Evolutionary conservation across 306 rosid species (phyloP).

Genomic region (Parietaria judaica): DNA sequence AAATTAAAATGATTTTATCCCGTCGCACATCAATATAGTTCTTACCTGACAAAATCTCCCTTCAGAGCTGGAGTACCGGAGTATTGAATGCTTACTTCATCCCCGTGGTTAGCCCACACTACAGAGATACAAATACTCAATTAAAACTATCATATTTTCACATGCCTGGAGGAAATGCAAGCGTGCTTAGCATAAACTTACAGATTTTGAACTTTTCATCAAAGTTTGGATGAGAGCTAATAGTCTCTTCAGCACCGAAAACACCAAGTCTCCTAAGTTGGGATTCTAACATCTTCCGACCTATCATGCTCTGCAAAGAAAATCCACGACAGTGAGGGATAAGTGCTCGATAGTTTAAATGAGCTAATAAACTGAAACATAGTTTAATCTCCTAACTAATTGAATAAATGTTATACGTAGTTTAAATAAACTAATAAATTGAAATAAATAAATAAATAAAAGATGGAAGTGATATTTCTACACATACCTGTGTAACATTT

Average conservation of each 20-base stretch:
- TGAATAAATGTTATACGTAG: too few relatives aligned
- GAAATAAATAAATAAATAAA: background rate
- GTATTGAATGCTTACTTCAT: conserved; percentile 84
- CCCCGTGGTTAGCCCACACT: conserved; percentile 99
- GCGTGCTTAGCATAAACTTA: conserved; percentile 31
- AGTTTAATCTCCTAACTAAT: too few relatives aligned
- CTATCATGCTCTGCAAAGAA: conserved; percentile 88
- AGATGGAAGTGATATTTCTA: background rate
- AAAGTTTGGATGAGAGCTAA: conserved; percentile 80
- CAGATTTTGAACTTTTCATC: conserved; percentile 75
- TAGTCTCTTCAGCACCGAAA: conserved; percentile 93
- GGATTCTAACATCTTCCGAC: conserved; percentile 70
- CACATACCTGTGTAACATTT: conserved; percentile 91
- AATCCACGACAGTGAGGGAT: background rate
- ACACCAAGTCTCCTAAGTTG: conserved; percentile 94
- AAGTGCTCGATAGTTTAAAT: background rate
- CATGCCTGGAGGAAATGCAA: conserved; percentile 4
- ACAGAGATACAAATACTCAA: conserved; percentile 23
- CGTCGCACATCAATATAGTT: conserved; percentile 18
- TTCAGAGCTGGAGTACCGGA: conserved; percentile 95
- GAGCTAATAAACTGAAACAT: too few relatives aligned
- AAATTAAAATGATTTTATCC: too few relatives aligned
- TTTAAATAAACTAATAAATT: background rate
- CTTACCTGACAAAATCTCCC: conserved; percentile 93
- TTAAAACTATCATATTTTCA: conserved; percentile 16